These are phyloP conservation scores for Magnaporthales sp. DNA, from an alignment of 2,329 filamentous ascomycete species.

Conservation along the genomic window DNA sequence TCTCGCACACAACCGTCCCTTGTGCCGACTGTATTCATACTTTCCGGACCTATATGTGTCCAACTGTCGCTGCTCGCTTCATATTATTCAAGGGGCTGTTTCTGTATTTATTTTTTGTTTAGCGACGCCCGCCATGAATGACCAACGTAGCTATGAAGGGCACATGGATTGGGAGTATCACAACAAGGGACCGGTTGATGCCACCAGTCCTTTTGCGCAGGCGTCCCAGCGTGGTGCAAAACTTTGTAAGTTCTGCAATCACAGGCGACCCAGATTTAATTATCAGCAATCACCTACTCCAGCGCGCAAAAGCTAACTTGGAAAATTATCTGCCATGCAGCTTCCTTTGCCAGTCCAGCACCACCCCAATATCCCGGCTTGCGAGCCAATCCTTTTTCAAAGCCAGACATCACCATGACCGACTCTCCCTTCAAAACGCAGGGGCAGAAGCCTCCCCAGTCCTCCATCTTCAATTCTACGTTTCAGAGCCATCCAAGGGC, in stretches of 20 bases:
- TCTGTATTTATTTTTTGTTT: not conserved
- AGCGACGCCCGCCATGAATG: conserved; percentile 16
- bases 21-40: not conserved
- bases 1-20: not conserved
- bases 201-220: conserved; percentile 52
- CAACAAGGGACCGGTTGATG: conserved; percentile 48
- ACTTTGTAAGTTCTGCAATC: conserved; percentile 27
- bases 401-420: conserved; percentile 1
- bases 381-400: conserved; percentile 18
- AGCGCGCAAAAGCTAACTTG: not conserved
- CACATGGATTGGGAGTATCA: conserved; percentile 63
- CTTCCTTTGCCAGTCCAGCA: conserved; percentile 12
- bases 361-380: conserved; percentile 10
- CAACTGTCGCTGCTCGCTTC: not conserved
- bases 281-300: too few species aligned
- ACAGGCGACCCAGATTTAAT: not conserved
- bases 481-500: conserved; percentile 36
- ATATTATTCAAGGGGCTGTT: not conserved
- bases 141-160: conserved; percentile 47
- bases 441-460: conserved; percentile 23
- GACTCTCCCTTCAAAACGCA: conserved; percentile 20
- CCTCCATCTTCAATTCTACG: conserved; percentile 37
- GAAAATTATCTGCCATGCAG: conserved; percentile 5
- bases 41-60: not conserved
- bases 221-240: conserved; percentile 31